Evolutionary conservation across 2,329 filamentous ascomycete genomes (phyloP).

Genomic region (Xylariaceae sp.): DNA sequence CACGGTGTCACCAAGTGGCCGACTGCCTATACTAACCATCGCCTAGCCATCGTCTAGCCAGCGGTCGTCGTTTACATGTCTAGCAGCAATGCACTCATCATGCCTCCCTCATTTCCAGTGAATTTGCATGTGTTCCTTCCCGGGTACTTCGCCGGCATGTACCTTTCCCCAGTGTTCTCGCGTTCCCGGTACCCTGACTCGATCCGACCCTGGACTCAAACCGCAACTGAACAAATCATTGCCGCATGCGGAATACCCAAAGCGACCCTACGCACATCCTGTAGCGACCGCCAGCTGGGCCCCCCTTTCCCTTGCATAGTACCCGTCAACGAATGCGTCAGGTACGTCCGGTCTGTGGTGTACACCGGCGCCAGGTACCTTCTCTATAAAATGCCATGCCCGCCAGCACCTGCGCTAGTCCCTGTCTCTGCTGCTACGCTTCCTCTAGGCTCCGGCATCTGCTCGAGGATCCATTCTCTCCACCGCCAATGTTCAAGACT

Average conservation of each 20-base stretch:
- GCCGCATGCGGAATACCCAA: background rate
- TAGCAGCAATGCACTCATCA: background rate
- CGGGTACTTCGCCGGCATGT: background rate
- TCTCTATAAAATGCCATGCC: no score
- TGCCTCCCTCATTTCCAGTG: background rate
- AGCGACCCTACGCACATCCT: background rate
- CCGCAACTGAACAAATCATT: background rate
- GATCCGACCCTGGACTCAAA: background rate
- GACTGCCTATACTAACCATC: no score
- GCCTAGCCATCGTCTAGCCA: no score
- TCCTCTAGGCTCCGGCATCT: conserved; percentile 10
- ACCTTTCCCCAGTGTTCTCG: background rate
- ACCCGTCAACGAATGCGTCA: background rate
- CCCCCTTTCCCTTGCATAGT: background rate
- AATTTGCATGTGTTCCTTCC: background rate
- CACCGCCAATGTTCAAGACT: conserved; percentile 17
- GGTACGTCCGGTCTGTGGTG: no score
- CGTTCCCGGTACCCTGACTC: background rate
- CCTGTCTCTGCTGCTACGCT: conserved; percentile 7
- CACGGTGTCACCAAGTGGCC: no score
- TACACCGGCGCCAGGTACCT: background rate
- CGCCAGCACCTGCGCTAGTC: background rate
- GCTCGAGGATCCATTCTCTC: conserved; percentile 12
- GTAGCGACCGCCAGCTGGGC: background rate
- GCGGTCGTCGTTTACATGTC: no score